Base-by-base conservation (phyloP, 2,329 filamentous ascomycete species). In the Parafenestella ontariensis region DNA sequence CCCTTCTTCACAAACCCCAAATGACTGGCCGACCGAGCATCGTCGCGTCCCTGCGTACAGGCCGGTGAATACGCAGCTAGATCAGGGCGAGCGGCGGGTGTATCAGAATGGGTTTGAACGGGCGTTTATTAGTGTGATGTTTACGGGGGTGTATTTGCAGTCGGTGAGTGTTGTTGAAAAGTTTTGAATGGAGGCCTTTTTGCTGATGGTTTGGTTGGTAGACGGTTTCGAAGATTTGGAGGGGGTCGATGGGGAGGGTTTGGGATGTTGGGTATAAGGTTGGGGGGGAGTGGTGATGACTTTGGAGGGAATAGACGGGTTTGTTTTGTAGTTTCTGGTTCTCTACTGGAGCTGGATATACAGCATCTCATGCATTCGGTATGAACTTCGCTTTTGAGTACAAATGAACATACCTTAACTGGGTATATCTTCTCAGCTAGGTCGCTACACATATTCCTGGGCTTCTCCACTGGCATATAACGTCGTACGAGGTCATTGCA, bases 191-290 rank as follows among this genome's bases (percentile, higher is more conserved):
- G 20, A 18, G 29, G 21, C 43, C 13, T 33, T 40, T 36, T 23
- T n/a, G n/a, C n/a, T n/a, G n/a, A n/a, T n/a, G n/a, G n/a, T n/a
- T n/a, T 43, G 33, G 26, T 50, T 13, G 41, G n/a, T 48, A 80
- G 76, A 70, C 77, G 47, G 65, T 70, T 7, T 75, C 78, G 3
- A 75, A 80, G 37, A 50, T 81, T 1, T 86, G 83, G 83, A 70
- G 79, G n/a, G 70, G 69, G 5, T 85, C 83, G 0, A 74, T 78
- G 2, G 83, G 83, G 0, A 80, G 68, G 54, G 54, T 83, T 9
- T 82, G 82, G 63, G 74, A 81, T 54, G 68, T 85, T 46, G 76
- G 76, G 28, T 84, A 84, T 61, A 77, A 79, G 28, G 71, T 86
- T 52, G 83, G 85, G 10, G 83, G 84, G 11, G 84, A 86, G 66